Base-by-base conservation (phyloP, 331 rosid genomes). In the Phaseolus coccineus region DNA sequence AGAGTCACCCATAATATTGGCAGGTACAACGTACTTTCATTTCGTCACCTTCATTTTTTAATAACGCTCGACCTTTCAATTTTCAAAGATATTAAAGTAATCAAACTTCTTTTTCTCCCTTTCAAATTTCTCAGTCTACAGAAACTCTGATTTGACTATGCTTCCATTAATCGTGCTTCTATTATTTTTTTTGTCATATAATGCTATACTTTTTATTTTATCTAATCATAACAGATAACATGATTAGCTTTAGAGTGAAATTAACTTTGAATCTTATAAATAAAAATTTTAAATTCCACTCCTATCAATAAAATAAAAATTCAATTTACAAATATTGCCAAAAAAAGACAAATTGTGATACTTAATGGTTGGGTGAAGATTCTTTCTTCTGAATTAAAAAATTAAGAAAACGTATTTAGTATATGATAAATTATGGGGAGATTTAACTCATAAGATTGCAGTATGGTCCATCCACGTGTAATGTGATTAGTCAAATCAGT, bases 11-110 rank as follows among this genome's bases (percentile, higher is more conserved):
- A 31, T 31, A 0, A 31, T 31, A 25, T 50, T 39, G 33, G 68
- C 39, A 69, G 68, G 73, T 69, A 22, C 28, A 19, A 22, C 61
- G 37, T 58, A 76, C 48, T 65, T 82, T 77, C 76, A 40, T 77
- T 61, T 77, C 69, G 31, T 42, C 55, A 25, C 2, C 46, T 76
- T 39, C 58, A 14, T 35, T 56, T 71, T 53, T 58, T 71, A 74
- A 81, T 74, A 16, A 65, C 15, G 8, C 46, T 64, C 67, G 19
- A 73, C 4, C 61, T 63, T 16, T 8, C 14, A 35, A 30, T 14
- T 39, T 39, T 51, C 25, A 48, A 40, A 40, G 46, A 33, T 50
- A 28, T 16, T 53, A 4, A 73, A 53, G 10, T 16, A 8, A 46
- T 0, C 16, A 15, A 47, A 58, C 31, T 11, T 40, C 1, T 40